A percentile compares a stretch with the other conserved stretches of the same genome.
These are phyloP conservation scores for Fusarium sp. DNA, from an alignment of 2,329 filamentous ascomycete genomes.

Conservation along the genomic window DNA sequence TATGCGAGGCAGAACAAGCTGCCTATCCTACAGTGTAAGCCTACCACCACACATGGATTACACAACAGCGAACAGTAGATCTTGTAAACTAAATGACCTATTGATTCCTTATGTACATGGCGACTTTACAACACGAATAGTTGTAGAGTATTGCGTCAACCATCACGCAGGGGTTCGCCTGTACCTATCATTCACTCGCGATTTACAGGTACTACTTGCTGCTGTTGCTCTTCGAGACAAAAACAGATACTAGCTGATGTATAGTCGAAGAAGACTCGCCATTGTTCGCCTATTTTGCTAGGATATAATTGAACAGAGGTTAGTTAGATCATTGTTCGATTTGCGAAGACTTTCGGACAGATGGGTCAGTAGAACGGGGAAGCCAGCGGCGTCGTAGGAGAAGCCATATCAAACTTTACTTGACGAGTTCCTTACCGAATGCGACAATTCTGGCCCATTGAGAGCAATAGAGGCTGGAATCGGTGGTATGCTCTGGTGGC, in stretches of 20 bases:
- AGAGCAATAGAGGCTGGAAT: conserved; percentile 31
- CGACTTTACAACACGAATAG: background rate
- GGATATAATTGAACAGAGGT: conserved; percentile 1
- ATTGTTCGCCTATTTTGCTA: background rate
- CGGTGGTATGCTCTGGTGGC: conserved; percentile 36
- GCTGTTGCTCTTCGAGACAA: no score
- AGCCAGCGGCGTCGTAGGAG: conserved; percentile 33
- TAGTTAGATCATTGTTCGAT: conserved; percentile 15
- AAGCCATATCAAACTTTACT: conserved; percentile 41
- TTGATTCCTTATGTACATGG: background rate
- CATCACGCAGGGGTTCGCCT: background rate
- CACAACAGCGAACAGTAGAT: background rate
- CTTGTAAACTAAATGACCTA: background rate
- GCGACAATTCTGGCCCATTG: conserved; percentile 32
- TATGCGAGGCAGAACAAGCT: background rate
- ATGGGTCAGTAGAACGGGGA: conserved; percentile 30
- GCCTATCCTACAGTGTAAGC: background rate
- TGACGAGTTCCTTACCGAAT: conserved; percentile 35
- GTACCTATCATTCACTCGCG: background rate
- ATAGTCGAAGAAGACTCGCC: background rate
- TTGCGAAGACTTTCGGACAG: conserved; percentile 21
- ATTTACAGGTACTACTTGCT: no score
- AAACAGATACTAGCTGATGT: background rate
- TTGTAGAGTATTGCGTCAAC: background rate
- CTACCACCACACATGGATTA: background rate